Conservation (phyloP, 331 rosid species). For the Malus hybrid region DNA sequence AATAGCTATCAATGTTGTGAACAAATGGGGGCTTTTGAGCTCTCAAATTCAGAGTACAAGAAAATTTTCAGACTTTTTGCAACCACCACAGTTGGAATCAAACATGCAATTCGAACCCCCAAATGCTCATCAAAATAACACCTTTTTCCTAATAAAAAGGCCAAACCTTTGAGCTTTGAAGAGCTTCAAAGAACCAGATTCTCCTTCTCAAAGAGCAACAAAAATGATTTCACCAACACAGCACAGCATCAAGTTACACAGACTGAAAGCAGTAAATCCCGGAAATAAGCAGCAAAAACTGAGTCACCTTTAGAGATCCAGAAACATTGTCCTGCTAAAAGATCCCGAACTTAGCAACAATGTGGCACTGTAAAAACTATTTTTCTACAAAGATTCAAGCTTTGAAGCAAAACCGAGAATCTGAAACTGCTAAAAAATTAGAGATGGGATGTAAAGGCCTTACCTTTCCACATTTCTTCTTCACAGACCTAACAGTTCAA, state of each 20-base stretch:
- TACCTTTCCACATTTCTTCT: conserved; percentile 19
- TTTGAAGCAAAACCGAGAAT: conserved; percentile 13
- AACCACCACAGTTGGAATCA: conserved; percentile 14
- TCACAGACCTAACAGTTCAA: conserved; percentile 12
- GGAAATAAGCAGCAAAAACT: conserved; percentile 20
- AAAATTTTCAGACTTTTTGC: conserved; percentile 6
- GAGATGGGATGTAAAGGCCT: not conserved
- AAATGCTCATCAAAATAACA: conserved; percentile 11
- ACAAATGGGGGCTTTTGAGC: conserved; percentile 8
- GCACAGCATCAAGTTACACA: conserved; percentile 3
- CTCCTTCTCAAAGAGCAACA: conserved; percentile 1
- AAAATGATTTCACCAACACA: not conserved
- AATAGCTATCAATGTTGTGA: not conserved
- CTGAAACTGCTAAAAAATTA: conserved; percentile 6
- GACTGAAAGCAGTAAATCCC: conserved; percentile 26
- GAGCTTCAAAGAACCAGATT: conserved; percentile 13
- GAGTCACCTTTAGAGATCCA: conserved; percentile 38
- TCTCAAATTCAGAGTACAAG: conserved; percentile 12
- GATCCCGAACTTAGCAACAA: conserved; percentile 32
- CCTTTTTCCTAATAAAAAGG: conserved; percentile 7
- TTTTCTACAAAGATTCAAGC: conserved; percentile 19
- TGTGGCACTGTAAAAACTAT: conserved; percentile 14
- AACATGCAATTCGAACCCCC: not conserved
- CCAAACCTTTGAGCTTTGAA: conserved; percentile 8
- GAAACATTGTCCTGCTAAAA: conserved; percentile 26